A percentile compares a stretch with the other conserved stretches of the same genome.
Evolutionary conservation across 2,329 filamentous ascomycete genomes (phyloP).

Genomic region (Epichloe sibirici): DNA sequence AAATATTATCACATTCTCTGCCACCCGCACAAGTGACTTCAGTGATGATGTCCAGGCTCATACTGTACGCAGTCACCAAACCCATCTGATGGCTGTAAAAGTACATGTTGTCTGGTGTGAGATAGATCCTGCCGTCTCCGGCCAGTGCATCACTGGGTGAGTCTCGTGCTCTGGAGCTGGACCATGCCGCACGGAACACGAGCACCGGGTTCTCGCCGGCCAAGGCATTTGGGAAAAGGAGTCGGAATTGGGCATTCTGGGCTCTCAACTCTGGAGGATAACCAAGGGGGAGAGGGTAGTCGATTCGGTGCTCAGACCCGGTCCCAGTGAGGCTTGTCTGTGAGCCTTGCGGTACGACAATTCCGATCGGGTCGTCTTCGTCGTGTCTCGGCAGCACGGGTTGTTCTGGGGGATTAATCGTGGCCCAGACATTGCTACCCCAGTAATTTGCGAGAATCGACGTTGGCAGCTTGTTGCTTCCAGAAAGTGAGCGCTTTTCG

Average conservation of each 20-base stretch:
- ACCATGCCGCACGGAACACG: constrained; percentile 88
- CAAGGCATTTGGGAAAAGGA: constrained; percentile 74
- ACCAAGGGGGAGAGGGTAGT: constrained; percentile 52
- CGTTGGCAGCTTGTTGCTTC: constrained; percentile 61
- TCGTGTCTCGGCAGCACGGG: constrained; percentile 21
- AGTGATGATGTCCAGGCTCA: constrained; percentile 62
- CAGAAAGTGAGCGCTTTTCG: constrained; percentile 58
- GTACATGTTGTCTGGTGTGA: constrained; percentile 78
- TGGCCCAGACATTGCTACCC: constrained; percentile 71
- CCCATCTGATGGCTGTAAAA: constrained; percentile 96
- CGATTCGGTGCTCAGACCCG: constrained; percentile 15
- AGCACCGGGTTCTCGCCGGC: constrained; percentile 72
- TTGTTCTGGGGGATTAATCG: constrained; percentile 16
- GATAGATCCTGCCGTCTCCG: constrained; percentile 65
- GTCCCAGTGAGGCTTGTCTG: constrained; percentile 16
- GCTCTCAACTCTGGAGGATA: constrained; percentile 75
- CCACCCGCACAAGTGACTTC: constrained; percentile 87
- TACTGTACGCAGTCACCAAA: constrained; percentile 69
- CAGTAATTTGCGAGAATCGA: constrained; percentile 88
- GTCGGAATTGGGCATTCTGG: constrained; percentile 86
- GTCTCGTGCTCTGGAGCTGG: constrained; percentile 33
- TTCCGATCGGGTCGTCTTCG: constrained; percentile 29
- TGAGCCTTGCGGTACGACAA: constrained; percentile 23
- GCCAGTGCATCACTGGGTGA: constrained; percentile 36
- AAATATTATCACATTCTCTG: constrained; percentile 85